Evolutionary conservation across 495 filamentous ascomycete genomes (phyloP), one percentile per base, ranked within the genome.

Genomic region (Niebla homalea): DNA sequence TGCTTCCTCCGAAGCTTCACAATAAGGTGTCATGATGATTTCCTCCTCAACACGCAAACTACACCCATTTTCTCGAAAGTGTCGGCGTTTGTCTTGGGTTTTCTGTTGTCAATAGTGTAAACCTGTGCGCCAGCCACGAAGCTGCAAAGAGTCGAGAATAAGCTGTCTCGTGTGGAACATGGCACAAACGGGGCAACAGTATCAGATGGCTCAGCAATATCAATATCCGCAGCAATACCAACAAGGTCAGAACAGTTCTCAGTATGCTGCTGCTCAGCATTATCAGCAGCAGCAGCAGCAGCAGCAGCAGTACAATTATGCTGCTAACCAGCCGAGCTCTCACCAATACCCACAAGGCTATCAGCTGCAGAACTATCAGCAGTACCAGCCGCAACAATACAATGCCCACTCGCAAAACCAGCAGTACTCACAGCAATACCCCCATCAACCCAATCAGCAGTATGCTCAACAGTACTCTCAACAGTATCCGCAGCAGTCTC

Each of bases 401-500:
- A 48, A 53, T 42, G 43, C 36, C 40, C 32, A 36, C 42, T 43
- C 22, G 50, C 41, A 50, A 19, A 25, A 37, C 42, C 26, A 36
- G 26, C 54, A 52, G 22, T 46, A 43, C 25, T 49, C 36, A 37
- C 53, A 18, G 44, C 46, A 39, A 16, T 46, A 45, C 32, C 56
- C 51, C 26, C 48, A 48, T 45, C 46, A 54, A 20, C 38, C 46
- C 48, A 51, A 52, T 41, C 39, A 46, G 23, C 39, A 48, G 36
- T 43, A 51, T 39, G 14, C 38, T 44, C 55, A 61, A 21, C 64
- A 60, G 40, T 51, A 57, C 18, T 47, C 59, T 42, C 54, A 56
- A 43, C 61, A 56, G 49, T 57, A 60, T 48, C 49, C 52, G 35
- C 58, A 59, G 45, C 48, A 60, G 86, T 41, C 84, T 82, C 14